Base-by-base conservation (phyloP, 2,329 filamentous ascomycete genomes). In the Fusarium sambucinum region DNA sequence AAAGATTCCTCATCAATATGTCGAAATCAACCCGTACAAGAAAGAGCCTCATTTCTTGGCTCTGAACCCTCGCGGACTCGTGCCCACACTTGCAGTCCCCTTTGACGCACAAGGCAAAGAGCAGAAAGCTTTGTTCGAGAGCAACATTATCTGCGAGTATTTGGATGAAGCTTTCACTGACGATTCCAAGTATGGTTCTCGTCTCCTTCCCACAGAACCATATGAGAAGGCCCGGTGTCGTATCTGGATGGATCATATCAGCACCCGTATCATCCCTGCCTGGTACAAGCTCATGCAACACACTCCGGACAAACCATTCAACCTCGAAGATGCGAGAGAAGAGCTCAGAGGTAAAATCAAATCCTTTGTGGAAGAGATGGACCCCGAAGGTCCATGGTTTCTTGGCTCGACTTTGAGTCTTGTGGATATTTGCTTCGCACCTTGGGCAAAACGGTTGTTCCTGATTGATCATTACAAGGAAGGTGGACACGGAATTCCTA, bases 11-110 rank as follows among this genome's bases (percentile, higher is more conserved):
- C 90, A 94, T 76, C 89, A 94, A 79, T 93, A 92, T 76, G 83
- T 92, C 67, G 90, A 92, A 81, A 89, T 93, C 61, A 93, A 94
- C 77, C 92, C 92, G 0, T 94, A 94, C 81, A 82, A 89, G 77
- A 94, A 94, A 74, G 88, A 87, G 1, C 78, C 86, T 5, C 88
- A 86, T 2, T 89, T 94, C 29, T 82, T 94, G 23, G 83, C 84
- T 11, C 82, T 94, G 66, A 95, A 95, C 74, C 92, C 92, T 0
- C 86, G 91, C 14, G 92, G 92, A 1, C 83, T 94, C 2, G 89
- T 94, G 2, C 92, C 92, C 1, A 93, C 91, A 0, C 82, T 94
- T 2, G 84, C 79, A 2, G 83, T 87, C 14, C 82, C 82, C 0
- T 63, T 75, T 3, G 75, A 72, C 25, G 63, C 52, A 1, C 59